phyloP scores from a whole-genome alignment of 2,329 filamentous ascomycete species.

The Endocalyx cinctus region DNA sequence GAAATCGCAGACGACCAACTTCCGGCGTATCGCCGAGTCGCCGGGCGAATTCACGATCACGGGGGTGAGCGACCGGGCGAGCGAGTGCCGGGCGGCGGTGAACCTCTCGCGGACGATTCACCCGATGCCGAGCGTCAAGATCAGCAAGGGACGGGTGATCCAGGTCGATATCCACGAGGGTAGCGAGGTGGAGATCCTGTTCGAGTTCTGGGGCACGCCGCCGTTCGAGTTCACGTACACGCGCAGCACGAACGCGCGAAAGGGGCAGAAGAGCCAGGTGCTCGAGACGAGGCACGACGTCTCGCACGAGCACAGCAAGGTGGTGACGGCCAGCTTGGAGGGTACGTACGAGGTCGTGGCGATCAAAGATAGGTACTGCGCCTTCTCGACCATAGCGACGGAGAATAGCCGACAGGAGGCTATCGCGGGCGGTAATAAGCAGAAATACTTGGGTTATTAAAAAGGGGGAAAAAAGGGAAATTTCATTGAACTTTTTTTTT shows the following conservation, averaged over 20 bases:
- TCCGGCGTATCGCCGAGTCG: constrained; percentile 88
- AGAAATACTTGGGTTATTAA: no score
- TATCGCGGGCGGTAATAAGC: no score
- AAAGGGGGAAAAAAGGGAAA: no score
- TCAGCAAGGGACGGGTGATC: constrained; percentile 76
- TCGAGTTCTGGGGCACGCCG: constrained; percentile 92
- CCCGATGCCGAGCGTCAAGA: constrained; percentile 83
- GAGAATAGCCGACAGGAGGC: no score
- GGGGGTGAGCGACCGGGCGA: constrained; percentile 80
- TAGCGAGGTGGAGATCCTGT: constrained; percentile 85
- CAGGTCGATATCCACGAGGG: constrained; percentile 95
- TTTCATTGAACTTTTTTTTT: no score
- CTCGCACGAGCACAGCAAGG: constrained; percentile 76
- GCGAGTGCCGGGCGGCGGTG: constrained; percentile 77
- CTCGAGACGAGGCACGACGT: constrained; percentile 88
- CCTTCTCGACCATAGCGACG: constrained; percentile 87
- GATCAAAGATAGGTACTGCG: constrained; percentile 90
- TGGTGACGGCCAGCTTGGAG: constrained; percentile 81
- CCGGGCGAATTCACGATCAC: constrained; percentile 87
- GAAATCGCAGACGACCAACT: constrained; percentile 72
- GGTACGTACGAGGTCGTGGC: constrained; percentile 96
- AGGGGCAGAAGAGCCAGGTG: constrained; percentile 71
- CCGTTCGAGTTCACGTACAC: constrained; percentile 99
- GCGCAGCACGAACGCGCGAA: constrained; percentile 77
- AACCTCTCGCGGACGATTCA: constrained; percentile 81